Evolutionary conservation across 2,329 filamentous ascomycete genomes (phyloP).

Genomic region (Aspergillus alliaceus): DNA sequence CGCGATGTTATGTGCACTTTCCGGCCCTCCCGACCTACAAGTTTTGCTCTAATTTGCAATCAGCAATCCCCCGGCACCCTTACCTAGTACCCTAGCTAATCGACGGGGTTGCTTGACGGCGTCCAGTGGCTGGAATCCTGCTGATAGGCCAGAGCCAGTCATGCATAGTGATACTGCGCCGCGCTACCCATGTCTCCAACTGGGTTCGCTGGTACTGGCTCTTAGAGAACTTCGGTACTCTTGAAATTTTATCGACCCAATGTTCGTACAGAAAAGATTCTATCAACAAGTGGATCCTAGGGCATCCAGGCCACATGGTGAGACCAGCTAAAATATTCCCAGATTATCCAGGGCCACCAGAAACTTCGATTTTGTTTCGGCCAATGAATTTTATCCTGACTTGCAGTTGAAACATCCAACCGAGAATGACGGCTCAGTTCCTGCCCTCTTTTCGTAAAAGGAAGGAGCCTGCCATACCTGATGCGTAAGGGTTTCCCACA

Average conservation of each 20-base stretch:
- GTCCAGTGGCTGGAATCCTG: constrained; percentile 13
- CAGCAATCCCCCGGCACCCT: constrained; percentile 12
- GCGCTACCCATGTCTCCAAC: constrained; percentile 7
- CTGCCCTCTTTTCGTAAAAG: background rate
- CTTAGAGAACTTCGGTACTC: background rate
- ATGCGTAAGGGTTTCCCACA: constrained; percentile 1
- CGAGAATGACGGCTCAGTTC: background rate
- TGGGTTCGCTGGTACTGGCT: background rate
- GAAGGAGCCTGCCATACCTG: background rate
- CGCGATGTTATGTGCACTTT: constrained; percentile 22
- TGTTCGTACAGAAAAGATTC: background rate
- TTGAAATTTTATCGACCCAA: constrained; percentile 6
- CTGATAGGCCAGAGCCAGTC: constrained; percentile 3
- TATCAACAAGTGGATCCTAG: constrained; percentile 17
- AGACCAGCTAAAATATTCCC: constrained; percentile 1
- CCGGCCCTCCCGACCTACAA: constrained; percentile 22
- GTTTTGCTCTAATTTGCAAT: constrained; percentile 18
- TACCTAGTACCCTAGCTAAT: background rate
- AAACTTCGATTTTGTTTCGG: background rate
- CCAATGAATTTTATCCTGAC: background rate
- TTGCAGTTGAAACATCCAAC: background rate
- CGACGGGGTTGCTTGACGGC: constrained; percentile 10
- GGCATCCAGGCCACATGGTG: constrained; percentile 20
- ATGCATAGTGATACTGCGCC: constrained; percentile 9
- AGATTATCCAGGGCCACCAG: background rate